Evolutionary conservation across 345 rosid species (phyloP).

Genomic region (Camelina sativa): DNA sequence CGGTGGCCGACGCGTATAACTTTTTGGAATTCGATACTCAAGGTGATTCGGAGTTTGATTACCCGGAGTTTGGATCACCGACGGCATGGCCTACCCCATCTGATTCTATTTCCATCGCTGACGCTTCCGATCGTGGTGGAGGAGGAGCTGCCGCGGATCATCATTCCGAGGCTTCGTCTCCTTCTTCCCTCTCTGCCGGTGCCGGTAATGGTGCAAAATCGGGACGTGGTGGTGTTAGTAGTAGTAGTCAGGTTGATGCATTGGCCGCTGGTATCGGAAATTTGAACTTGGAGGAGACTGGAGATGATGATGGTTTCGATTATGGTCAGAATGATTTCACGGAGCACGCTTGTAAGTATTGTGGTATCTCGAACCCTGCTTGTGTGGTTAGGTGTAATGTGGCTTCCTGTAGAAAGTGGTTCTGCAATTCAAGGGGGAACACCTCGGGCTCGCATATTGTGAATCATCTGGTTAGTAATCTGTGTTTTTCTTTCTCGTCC

Average conservation of each 20-base stretch:
- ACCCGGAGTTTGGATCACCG: conserved; percentile 83
- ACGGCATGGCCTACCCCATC: conserved; percentile 94
- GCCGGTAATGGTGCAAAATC: conserved; percentile 47
- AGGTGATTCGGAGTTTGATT: conserved; percentile 97
- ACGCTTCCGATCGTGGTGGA: conserved; percentile 49
- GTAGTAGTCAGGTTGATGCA: conserved; percentile 67
- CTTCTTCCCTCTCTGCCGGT: conserved; percentile 65
- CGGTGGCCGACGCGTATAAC: conserved; percentile 83
- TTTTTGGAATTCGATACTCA: conserved; percentile 96
- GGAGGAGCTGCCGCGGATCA: conserved; percentile 48
- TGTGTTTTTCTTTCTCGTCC: background rate
- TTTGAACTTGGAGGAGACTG: conserved; percentile 93
- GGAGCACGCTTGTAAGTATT: conserved; percentile 95
- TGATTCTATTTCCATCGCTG: conserved; percentile 64
- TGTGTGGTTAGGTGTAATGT: conserved; percentile 98
- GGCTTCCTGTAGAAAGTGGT: conserved; percentile 98
- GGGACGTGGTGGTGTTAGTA: conserved; percentile 48
- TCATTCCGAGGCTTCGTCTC: conserved; percentile 56
- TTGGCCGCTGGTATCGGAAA: conserved; percentile 76
- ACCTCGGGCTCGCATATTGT: conserved; percentile 99
- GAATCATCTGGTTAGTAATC: conserved; percentile 85
- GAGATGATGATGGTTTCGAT: conserved; percentile 80
- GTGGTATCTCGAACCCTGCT: conserved; percentile 97
- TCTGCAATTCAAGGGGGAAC: conserved; percentile 98
- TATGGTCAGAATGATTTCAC: conserved; percentile 81